Evolutionary conservation across 2,329 filamentous ascomycete species (phyloP), one percentile per base, ranked within the genome.

Genomic region (Massarina eburnea): DNA sequence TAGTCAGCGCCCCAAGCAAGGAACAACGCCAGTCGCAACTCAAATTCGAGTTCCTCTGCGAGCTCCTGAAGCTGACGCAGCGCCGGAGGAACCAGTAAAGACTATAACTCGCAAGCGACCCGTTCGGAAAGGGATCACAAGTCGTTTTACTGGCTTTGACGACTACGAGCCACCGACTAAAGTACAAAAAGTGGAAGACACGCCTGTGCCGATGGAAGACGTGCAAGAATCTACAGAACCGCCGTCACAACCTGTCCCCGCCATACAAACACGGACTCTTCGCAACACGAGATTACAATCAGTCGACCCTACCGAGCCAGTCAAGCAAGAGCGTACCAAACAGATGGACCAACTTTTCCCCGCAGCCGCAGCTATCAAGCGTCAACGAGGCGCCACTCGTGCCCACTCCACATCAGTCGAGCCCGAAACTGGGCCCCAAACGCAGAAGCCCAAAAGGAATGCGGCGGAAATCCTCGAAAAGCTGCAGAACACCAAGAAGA

Each of bases 311-410:
- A 39, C 60, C 0, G 62, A 71, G 10, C 59, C 61, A 12, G 49
- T 81, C 43, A 15, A n/a, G 12, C 21, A 39, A 27, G 30, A 42
- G n/a, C 39, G 39, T 12, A 30, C 39, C 27, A 80, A 86, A 35
- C 70, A 87, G 8, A 81, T 92, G 66, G 84, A 90, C 12, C 77
- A 80, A 18, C 80, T 96, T 44, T 83, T 91, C 1, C 88, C 91
- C 0, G 89, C 85, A 1, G 84, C 88, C 3, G 83, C 86, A 21
- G 84, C 84, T 4, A 81, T 91, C 63, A 97, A 95, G 67, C 83
- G 85, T n/a, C 84, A 87, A 18, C 84, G 86, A 20, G 55, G 60
- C 41, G 62, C 62, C 40, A 63, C 58, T 17, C 58, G 59, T 2
- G 64, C 53, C 3, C 51, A 53, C n/a, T 61, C 61, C 20, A 55